phyloP scores from a whole-genome alignment of 106 monocot species.

The Dendrobium officinale region DNA sequence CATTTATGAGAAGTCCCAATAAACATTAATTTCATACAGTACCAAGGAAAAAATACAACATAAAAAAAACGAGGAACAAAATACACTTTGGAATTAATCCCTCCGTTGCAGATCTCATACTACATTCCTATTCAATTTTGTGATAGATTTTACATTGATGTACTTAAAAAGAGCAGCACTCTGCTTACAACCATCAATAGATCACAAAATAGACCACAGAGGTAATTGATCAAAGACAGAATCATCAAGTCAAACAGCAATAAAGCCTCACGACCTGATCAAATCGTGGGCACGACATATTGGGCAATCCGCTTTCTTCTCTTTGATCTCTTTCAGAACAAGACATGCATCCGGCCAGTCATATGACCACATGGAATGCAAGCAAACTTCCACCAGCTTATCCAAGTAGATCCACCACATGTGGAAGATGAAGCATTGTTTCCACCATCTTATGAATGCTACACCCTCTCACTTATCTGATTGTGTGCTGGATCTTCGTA shows the following conservation, averaged over 20 bases:
- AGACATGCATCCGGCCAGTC: constrained; percentile 85
- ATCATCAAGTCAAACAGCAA: constrained; percentile 43
- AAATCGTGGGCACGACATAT: constrained; percentile 79
- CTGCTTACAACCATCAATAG: too few species aligned
- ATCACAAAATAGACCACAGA: neutral
- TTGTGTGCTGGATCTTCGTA: too few species aligned
- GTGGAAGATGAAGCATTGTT: constrained; percentile 5
- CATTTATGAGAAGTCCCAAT: too few species aligned
- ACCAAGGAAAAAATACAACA: too few species aligned
- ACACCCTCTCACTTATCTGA: too few species aligned
- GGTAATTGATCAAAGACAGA: neutral
- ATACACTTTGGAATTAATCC: too few species aligned
- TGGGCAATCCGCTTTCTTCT: constrained; percentile 73
- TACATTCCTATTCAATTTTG: neutral
- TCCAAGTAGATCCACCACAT: constrained; percentile 87
- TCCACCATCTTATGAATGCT: constrained; percentile 3
- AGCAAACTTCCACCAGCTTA: constrained; percentile 68
- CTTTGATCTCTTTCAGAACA: constrained; percentile 81
- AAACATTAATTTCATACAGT: too few species aligned
- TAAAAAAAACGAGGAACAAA: too few species aligned
- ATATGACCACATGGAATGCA: constrained; percentile 95
- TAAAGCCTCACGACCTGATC: constrained; percentile 68
- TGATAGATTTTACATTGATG: neutral
- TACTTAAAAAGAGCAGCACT: neutral
- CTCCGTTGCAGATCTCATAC: neutral